Conservation (phyloP, 345 rosid species). For the Aethionema arabicum region DNA sequence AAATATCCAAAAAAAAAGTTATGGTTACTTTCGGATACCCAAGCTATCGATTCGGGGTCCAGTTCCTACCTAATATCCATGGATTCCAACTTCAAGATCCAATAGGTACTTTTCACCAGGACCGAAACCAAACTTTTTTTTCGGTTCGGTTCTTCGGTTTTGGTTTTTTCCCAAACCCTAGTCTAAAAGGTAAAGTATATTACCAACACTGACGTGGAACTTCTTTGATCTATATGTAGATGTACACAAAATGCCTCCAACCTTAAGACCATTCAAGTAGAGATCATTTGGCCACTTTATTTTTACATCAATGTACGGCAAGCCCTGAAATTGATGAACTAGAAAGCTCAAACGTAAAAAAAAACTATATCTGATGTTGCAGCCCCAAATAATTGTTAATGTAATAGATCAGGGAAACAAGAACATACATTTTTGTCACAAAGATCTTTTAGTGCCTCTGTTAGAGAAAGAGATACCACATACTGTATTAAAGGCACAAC, state of each 20-base stretch:
- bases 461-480: conserved; percentile 79
- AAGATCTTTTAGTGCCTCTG: conserved; percentile 76
- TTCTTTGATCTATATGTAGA: conserved; percentile 73
- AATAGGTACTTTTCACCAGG: no score
- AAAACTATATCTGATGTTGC: no score
- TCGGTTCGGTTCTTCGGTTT: no score
- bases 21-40: no score
- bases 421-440: conserved; percentile 55
- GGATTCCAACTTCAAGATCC: no score
- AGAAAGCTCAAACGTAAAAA: neutral
- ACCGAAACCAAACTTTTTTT: no score
- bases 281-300: conserved; percentile 99
- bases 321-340: conserved; percentile 58
- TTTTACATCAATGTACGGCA: conserved; percentile 60
- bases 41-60: no score
- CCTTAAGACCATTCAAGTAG: conserved; percentile 80
- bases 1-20: no score
- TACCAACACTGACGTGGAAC: conserved; percentile 89
- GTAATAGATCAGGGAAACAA: neutral
- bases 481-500: conserved; percentile 82
- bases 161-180: no score
- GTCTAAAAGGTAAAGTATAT: conserved; percentile 28
- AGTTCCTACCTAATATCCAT: no score
- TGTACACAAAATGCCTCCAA: conserved; percentile 92
- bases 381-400: neutral